Conservation (phyloP, 495 filamentous ascomycete genomes). For the Penicillium ochrochloron region DNA sequence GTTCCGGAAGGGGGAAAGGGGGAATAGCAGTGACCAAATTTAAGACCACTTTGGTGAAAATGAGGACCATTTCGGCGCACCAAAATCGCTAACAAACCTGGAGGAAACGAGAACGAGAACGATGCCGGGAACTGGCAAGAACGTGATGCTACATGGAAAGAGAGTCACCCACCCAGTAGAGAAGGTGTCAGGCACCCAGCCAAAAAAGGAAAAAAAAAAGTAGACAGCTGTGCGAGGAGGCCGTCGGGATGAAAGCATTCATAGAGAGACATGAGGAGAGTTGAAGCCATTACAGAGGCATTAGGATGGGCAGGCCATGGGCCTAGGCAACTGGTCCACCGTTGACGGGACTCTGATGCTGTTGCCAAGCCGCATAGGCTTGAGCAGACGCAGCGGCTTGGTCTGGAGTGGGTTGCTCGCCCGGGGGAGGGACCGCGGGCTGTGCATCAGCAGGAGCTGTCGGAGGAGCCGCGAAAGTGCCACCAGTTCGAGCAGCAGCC, state of each 20-base stretch:
- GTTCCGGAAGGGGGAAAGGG: not conserved
- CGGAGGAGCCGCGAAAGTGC: constrained; percentile 25
- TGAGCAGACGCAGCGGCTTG: constrained; percentile 33
- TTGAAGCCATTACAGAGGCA: not conserved
- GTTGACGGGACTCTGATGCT: constrained; percentile 45
- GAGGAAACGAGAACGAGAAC: constrained; percentile 15
- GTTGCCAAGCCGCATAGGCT: constrained; percentile 48
- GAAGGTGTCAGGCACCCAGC: constrained; percentile 15
- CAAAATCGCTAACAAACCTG: constrained; percentile 40
- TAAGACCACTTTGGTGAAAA: not conserved
- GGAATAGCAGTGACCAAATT: not conserved
- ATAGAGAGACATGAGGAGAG: constrained; percentile 23
- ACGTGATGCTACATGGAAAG: constrained; percentile 42
- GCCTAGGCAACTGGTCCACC: constrained; percentile 30
- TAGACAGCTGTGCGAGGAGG: constrained; percentile 11
- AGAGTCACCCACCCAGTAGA: constrained; percentile 32
- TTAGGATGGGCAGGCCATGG: not conserved
- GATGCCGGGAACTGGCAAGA: constrained; percentile 22
- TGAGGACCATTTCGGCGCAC: constrained; percentile 10
- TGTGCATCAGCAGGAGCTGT: constrained; percentile 18
- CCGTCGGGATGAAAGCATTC: constrained; percentile 18
- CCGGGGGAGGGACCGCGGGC: constrained; percentile 20
- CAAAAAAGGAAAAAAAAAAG: constrained; percentile 14
- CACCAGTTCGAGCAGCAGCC: constrained; percentile 39
- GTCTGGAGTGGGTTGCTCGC: constrained; percentile 24